A percentile compares a stretch with the other conserved stretches of the same genome.
Evolutionary conservation across 257 asterid genomes (phyloP).

Genomic region (Jacaranda mimosifolia): DNA sequence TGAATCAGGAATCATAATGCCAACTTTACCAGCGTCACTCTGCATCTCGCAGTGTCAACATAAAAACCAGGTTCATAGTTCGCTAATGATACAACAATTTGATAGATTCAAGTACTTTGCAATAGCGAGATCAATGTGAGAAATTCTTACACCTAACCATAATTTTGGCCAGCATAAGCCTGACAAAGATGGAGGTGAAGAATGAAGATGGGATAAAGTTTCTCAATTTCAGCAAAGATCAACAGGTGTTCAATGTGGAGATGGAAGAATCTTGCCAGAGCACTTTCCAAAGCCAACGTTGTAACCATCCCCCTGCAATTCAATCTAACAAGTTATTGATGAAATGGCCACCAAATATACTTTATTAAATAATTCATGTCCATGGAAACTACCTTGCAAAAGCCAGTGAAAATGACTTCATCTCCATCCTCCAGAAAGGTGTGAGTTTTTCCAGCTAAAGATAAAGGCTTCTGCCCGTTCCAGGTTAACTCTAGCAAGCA

Average conservation of each 20-base stretch:
- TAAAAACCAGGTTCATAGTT: not conserved
- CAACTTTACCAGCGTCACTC: not conserved
- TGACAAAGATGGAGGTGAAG: not conserved
- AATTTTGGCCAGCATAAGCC: constrained; percentile 22
- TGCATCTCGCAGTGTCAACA: not conserved
- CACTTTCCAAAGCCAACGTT: constrained; percentile 72
- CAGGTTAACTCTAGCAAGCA: constrained; percentile 93
- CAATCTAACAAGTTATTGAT: constrained; percentile 1
- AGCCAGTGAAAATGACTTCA: constrained; percentile 78
- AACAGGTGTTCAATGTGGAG: constrained; percentile 43
- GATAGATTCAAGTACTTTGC: not conserved
- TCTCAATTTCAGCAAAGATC: constrained; percentile 3
- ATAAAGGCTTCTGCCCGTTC: constrained; percentile 81
- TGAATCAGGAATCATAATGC: not conserved
- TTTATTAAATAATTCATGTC: not conserved
- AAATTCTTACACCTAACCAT: not conserved
- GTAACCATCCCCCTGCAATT: constrained; percentile 71
- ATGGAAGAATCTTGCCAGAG: constrained; percentile 70
- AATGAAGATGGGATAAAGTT: not conserved
- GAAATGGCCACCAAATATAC: not conserved
- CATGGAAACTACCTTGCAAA: constrained; percentile 72
- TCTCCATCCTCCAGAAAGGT: constrained; percentile 91
- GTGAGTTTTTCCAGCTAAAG: constrained; percentile 73
- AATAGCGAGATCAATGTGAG: constrained; percentile 5
- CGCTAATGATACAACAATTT: constrained; percentile 17